phyloP scores from a whole-genome alignment of 805 yeast species.

The Saccharomycopsis babjevae region DNA sequence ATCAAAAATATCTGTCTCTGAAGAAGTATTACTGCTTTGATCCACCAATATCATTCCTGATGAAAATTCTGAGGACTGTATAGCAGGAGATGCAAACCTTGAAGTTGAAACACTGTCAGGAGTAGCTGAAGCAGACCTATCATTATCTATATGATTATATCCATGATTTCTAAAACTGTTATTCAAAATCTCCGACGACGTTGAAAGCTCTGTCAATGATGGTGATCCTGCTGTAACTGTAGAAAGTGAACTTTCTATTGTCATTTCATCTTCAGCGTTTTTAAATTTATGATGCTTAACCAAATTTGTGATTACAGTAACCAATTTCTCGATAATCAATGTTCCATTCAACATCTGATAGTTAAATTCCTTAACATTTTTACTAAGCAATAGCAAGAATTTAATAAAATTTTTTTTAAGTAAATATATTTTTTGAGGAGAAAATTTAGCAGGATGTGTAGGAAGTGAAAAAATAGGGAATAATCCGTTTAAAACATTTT shows the following conservation, averaged over 20 bases:
- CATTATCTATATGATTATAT: background rate
- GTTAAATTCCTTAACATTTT: slow-evolving; percentile 14
- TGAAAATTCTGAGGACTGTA: background rate
- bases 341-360: slow-evolving; percentile 4
- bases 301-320: background rate
- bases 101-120: background rate
- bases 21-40: background rate
- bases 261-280: background rate
- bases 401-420: slow-evolving; percentile 13
- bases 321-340: background rate
- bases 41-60: background rate
- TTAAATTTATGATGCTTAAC: background rate
- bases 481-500: slow-evolving; percentile 5
- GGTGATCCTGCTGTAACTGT: background rate
- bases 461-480: slow-evolving; percentile 7
- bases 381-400: slow-evolving; percentile 13
- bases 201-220: background rate
- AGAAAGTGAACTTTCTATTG: background rate
- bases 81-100: background rate
- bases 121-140: background rate
- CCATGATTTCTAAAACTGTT: background rate
- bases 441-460: background rate
- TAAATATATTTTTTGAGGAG: background rate
- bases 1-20: slow-evolving; percentile 10
- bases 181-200: background rate